Evolutionary conservation across 225 moss, liverwort and hornwort genomes (phyloP).

Genomic region (Straminergon stramineum): DNA sequence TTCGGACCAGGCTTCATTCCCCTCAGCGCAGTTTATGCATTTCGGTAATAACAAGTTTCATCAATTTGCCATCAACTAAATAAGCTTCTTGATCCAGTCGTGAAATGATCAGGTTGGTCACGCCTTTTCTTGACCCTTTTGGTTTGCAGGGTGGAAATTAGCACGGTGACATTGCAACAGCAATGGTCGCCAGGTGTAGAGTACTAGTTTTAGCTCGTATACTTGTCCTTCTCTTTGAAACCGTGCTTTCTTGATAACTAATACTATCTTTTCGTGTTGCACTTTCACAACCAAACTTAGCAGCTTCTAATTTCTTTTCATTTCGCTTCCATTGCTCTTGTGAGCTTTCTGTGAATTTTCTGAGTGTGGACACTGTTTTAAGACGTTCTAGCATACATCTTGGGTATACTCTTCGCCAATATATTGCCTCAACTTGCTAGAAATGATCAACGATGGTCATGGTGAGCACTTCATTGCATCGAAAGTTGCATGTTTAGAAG

Average conservation of each 20-base stretch:
- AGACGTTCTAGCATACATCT: not conserved
- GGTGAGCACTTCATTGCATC: not conserved
- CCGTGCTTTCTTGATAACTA: not conserved
- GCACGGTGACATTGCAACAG: not conserved
- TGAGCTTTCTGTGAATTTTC: not conserved
- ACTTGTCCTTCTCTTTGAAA: not conserved
- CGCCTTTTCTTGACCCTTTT: not conserved
- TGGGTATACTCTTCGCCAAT: not conserved
- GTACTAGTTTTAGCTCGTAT: not conserved
- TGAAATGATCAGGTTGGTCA: slow-evolving; percentile 2
- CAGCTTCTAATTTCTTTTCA: not conserved
- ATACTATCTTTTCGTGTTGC: not conserved
- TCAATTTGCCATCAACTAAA: not conserved
- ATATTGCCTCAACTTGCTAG: not conserved
- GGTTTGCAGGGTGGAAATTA: not conserved
- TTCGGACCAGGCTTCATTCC: slow-evolving; percentile 72
- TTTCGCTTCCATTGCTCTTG: not conserved
- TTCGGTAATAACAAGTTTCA: not conserved
- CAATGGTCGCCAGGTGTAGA: not conserved
- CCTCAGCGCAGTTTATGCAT: slow-evolving; percentile 50
- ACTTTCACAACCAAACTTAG: not conserved
- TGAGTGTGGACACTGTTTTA: not conserved
- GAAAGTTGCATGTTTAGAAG: not conserved
- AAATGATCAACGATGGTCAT: not conserved
- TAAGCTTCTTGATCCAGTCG: not conserved